These are phyloP conservation scores for Aspergillus versicolor DNA, from an alignment of 2,329 filamentous ascomycete genomes.

Conservation along the genomic window DNA sequence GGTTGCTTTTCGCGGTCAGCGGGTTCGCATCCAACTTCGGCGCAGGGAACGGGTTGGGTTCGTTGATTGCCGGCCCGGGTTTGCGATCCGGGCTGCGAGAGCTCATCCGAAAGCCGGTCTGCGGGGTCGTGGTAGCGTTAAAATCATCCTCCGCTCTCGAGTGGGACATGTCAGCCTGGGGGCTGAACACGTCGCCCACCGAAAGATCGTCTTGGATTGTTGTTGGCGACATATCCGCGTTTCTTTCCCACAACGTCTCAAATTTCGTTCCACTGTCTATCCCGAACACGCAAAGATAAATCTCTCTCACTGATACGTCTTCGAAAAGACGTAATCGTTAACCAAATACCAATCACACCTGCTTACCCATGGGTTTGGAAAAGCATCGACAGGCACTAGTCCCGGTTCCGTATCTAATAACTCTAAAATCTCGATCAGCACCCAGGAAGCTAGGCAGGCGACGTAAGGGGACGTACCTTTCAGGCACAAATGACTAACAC, in stretches of 20 bases:
- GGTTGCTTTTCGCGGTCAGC: constrained; percentile 26
- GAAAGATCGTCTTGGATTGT: constrained; percentile 34
- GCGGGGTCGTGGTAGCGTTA: constrained; percentile 19
- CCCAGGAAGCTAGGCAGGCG: neutral
- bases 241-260: neutral
- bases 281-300: neutral
- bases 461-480: constrained; percentile 9
- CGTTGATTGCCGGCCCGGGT: constrained; percentile 16
- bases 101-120: constrained; percentile 29
- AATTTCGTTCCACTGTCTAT: neutral
- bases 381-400: constrained; percentile 5
- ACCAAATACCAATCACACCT: constrained; percentile 11
- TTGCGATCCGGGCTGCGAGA: constrained; percentile 25
- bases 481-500: neutral
- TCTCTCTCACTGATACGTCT: constrained; percentile 2
- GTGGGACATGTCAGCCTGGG: constrained; percentile 35
- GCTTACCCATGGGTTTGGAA: constrained; percentile 12
- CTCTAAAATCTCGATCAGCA: neutral
- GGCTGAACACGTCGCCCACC: constrained; percentile 41
- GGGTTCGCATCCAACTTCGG: constrained; percentile 28
- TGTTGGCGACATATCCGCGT: constrained; percentile 15
- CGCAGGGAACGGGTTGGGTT: constrained; percentile 28
- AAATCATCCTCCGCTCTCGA: constrained; percentile 22
- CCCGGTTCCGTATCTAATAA: constrained; percentile 2
- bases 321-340: constrained; percentile 8